Evolutionary conservation across 257 asterid genomes (phyloP).

Genomic region (Ballota nigra): DNA sequence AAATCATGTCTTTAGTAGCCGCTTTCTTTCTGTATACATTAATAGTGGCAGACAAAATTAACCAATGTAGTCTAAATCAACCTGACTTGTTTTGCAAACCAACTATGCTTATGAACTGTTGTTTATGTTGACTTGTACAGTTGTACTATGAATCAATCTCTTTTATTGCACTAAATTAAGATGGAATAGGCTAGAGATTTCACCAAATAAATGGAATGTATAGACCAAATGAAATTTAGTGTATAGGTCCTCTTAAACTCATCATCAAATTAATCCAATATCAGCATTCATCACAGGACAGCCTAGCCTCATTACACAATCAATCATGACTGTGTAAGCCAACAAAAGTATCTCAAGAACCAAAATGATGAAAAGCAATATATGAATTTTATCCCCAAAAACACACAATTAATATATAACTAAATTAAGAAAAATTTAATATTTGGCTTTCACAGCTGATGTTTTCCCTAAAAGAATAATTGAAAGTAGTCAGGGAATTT

Average conservation of each 20-base stretch:
- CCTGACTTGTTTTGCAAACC: background rate
- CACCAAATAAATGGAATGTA: background rate
- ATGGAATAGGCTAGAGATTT: background rate
- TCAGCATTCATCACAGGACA: background rate
- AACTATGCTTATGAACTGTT: background rate
- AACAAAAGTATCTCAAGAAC: background rate
- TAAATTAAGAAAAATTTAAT: background rate
- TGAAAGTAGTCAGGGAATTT: background rate
- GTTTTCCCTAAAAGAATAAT: background rate
- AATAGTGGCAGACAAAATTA: background rate
- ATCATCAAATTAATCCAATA: background rate
- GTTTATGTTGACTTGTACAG: background rate
- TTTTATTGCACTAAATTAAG: background rate
- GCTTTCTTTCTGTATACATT: background rate
- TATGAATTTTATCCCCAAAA: background rate
- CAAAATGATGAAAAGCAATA: background rate
- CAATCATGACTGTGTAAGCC: background rate
- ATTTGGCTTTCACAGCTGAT: background rate
- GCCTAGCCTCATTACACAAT: background rate
- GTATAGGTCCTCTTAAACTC: background rate
- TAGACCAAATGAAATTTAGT: background rate
- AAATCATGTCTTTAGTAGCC: background rate
- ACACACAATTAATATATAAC: background rate
- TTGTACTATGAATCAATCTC: background rate
- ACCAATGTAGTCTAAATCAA: too few species aligned